These are phyloP conservation scores for Aulographum hederae DNA, from an alignment of 2,329 filamentous ascomycete species.

Conservation along the genomic window DNA sequence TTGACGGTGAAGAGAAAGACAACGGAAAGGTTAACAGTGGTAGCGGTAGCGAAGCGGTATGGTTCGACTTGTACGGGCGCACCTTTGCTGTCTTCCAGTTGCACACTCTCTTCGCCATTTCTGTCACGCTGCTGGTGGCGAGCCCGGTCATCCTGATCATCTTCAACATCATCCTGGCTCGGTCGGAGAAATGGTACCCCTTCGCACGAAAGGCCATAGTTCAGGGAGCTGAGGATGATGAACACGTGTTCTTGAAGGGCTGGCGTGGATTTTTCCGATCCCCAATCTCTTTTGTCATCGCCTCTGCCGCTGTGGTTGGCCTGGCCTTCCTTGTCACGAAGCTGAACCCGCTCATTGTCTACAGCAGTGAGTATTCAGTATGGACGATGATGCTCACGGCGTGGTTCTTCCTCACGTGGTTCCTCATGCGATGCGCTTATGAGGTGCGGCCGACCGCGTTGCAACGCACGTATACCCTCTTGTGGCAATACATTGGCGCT, in stretches of 20 bases:
- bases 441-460: conserved; percentile 71
- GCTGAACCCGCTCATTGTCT: conserved; percentile 77
- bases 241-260: conserved; percentile 34
- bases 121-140: conserved; percentile 63
- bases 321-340: conserved; percentile 61
- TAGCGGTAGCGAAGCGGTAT: conserved; percentile 53
- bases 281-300: conserved; percentile 52
- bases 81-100: conserved; percentile 63
- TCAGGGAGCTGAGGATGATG: conserved; percentile 36
- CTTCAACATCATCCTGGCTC: conserved; percentile 49
- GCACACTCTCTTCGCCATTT: conserved; percentile 73
- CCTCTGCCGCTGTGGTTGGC: conserved; percentile 50
- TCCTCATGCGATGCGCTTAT: conserved; percentile 59
- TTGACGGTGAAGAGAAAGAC: conserved; percentile 41
- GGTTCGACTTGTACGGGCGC: conserved; percentile 83
- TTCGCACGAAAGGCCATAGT: conserved; percentile 50
- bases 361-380: conserved; percentile 73
- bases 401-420: conserved; percentile 71
- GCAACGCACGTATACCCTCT: conserved; percentile 58
- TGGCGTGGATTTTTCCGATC: conserved; percentile 61
- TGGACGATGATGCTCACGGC: conserved; percentile 72
- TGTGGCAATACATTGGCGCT: conserved; percentile 66
- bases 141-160: conserved; percentile 56
- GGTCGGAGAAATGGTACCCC: conserved; percentile 71
- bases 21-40: conserved; percentile 48